Conservation (phyloP, 1,284 basidiomycete species). For the Thecaphora thlaspeos region DNA sequence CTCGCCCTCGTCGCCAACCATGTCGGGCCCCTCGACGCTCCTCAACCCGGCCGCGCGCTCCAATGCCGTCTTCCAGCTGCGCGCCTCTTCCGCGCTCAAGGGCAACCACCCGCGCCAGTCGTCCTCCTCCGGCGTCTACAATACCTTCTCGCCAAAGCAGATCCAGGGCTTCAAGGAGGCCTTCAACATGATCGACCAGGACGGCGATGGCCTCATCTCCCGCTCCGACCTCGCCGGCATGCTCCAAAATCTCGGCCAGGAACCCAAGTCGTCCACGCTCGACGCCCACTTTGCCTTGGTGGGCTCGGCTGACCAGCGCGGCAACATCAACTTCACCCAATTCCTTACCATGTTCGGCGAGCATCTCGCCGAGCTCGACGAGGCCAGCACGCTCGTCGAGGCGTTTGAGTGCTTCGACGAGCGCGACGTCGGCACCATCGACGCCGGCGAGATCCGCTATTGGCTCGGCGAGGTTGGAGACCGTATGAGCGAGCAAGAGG, state of each 20-base stretch:
- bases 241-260: constrained; percentile 52
- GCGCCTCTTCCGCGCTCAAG: too few relatives aligned
- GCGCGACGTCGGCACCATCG: constrained; percentile 48
- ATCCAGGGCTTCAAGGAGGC: constrained; percentile 60
- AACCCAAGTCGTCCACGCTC: constrained; percentile 9
- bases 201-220: constrained; percentile 57
- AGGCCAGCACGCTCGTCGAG: constrained; percentile 44
- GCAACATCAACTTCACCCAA: constrained; percentile 48
- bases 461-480: constrained; percentile 52
- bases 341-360: constrained; percentile 56
- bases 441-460: constrained; percentile 42
- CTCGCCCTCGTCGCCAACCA: too few relatives aligned
- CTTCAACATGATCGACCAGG: constrained; percentile 58
- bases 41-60: too few relatives aligned
- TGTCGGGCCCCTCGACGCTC: too few relatives aligned
- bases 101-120: constrained; percentile 42
- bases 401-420: constrained; percentile 58
- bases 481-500: constrained; percentile 46
- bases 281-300: constrained; percentile 14
- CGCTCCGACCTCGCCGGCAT: constrained; percentile 50
- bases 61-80: too few relatives aligned
- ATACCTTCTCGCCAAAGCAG: constrained; percentile 53
- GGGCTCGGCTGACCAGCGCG: not conserved
- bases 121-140: constrained; percentile 44
- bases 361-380: constrained; percentile 45